Evolutionary conservation across 139 green algal genomes (phyloP).

Genomic region (Chlamydomonas asymmetrica): DNA sequence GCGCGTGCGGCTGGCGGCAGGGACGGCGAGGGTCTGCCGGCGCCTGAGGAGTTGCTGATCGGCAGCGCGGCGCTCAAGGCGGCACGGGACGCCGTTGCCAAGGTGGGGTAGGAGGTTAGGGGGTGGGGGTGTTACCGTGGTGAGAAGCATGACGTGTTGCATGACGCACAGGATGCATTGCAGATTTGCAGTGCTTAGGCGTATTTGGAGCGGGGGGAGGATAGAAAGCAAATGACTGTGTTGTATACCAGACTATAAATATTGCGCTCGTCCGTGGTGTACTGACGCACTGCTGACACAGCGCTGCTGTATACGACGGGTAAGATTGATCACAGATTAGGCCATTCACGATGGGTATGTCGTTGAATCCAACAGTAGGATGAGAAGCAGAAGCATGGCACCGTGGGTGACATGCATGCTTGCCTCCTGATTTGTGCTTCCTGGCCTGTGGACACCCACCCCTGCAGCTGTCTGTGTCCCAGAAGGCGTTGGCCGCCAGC

Average conservation of each 20-base stretch:
- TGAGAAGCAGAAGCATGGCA: too few relatives aligned
- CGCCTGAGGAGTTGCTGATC: constrained; percentile 1
- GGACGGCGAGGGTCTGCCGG: neutral
- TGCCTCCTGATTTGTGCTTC: too few relatives aligned
- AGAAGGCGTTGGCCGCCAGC: too few relatives aligned
- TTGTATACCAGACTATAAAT: neutral
- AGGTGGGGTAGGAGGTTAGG: neutral
- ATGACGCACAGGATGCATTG: neutral
- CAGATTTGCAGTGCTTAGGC: neutral
- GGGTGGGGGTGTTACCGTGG: neutral
- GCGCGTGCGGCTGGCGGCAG: neutral
- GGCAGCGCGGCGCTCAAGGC: constrained; percentile 24
- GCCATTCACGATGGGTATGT: too few relatives aligned
- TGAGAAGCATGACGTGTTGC: neutral
- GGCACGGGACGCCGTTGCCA: constrained; percentile 22
- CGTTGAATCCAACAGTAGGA: too few relatives aligned
- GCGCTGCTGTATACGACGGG: too few relatives aligned
- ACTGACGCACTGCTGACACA: neutral
- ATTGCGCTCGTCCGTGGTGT: neutral
- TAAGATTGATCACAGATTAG: too few relatives aligned
- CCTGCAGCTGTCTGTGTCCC: too few relatives aligned
- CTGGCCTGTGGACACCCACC: too few relatives aligned
- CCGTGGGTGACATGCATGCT: too few relatives aligned
- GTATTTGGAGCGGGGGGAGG: neutral
- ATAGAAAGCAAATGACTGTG: neutral